Evolutionary conservation across 2,329 filamentous ascomycete genomes (phyloP).

Genomic region (Phaeosphaeriaceae sp.): DNA sequence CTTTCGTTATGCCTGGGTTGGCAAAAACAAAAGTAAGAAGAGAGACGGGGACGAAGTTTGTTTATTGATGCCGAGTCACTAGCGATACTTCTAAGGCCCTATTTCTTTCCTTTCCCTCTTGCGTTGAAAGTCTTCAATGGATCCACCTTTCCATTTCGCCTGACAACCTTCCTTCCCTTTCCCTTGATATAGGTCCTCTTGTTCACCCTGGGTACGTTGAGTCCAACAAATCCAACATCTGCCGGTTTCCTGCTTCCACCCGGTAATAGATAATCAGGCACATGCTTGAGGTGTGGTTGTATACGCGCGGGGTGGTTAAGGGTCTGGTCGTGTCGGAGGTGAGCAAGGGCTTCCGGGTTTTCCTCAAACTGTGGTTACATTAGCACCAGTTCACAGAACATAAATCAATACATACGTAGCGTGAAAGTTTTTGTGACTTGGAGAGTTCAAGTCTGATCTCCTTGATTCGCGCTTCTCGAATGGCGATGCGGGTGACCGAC

Average conservation of each 20-base stretch:
- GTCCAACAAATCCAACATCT: slow-evolving; percentile 78
- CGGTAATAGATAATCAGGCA: slow-evolving; percentile 92
- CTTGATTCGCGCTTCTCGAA: slow-evolving; percentile 86
- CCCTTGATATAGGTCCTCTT: slow-evolving; percentile 50
- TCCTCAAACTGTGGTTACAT: slow-evolving; percentile 79
- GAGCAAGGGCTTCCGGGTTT: slow-evolving; percentile 86
- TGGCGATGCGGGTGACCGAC: slow-evolving; percentile 85
- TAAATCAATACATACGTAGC: slow-evolving; percentile 25
- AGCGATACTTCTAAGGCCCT: neutral
- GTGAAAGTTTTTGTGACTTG: slow-evolving; percentile 82
- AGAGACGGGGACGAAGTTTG: no score
- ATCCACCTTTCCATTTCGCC: slow-evolving; percentile 73
- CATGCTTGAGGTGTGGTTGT: slow-evolving; percentile 82
- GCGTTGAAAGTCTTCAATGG: slow-evolving; percentile 86
- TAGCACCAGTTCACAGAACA: slow-evolving; percentile 3
- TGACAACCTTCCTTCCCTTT: slow-evolving; percentile 59
- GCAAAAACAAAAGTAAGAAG: no score
- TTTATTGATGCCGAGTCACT: neutral
- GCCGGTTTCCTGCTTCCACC: slow-evolving; percentile 68
- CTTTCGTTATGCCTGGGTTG: no score
- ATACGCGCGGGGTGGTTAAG: slow-evolving; percentile 76
- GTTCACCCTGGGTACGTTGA: slow-evolving; percentile 54
- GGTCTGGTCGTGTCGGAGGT: slow-evolving; percentile 89
- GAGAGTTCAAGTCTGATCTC: slow-evolving; percentile 89
- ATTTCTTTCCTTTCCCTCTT: slow-evolving; percentile 47